Percentiles rank a stretch among this genome's conserved stretches.
phyloP scores from a whole-genome alignment of 2,329 filamentous ascomycete species.

The Hymenoscyphus fructigenus region DNA sequence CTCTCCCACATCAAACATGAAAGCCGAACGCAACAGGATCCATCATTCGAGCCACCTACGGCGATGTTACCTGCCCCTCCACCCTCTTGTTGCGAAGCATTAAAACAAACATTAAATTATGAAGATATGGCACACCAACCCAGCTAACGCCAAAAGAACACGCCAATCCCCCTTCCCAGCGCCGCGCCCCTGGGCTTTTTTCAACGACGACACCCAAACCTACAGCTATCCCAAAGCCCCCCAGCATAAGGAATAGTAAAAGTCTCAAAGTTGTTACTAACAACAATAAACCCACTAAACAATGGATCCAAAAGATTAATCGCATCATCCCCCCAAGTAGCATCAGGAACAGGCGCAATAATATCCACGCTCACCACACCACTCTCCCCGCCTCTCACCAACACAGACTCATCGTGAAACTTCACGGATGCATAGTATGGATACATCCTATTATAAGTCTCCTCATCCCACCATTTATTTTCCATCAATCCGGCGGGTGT shows the following conservation, averaged over 20 bases:
- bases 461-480: constrained; percentile 10
- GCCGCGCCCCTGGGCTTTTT: background rate
- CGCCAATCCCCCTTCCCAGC: background rate
- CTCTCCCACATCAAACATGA: too few relatives aligned
- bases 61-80: too few relatives aligned
- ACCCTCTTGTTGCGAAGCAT: too few relatives aligned
- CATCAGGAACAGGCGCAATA: background rate
- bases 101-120: too few relatives aligned
- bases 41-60: too few relatives aligned
- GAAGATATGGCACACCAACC: too few relatives aligned
- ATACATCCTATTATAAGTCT: constrained; percentile 22
- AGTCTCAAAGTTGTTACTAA: background rate
- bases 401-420: background rate
- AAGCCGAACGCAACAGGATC: too few relatives aligned
- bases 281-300: constrained; percentile 2
- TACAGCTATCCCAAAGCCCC: background rate
- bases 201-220: background rate
- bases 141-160: background rate
- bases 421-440: constrained; percentile 1
- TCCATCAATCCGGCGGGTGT: constrained; percentile 27
- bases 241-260: constrained; percentile 8
- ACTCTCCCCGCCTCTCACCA: background rate
- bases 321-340: background rate
- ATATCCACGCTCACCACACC: background rate
- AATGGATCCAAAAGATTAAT: background rate